phyloP scores from a whole-genome alignment of 2,329 filamentous ascomycete species.

The Tolypocladium guangdongense region DNA sequence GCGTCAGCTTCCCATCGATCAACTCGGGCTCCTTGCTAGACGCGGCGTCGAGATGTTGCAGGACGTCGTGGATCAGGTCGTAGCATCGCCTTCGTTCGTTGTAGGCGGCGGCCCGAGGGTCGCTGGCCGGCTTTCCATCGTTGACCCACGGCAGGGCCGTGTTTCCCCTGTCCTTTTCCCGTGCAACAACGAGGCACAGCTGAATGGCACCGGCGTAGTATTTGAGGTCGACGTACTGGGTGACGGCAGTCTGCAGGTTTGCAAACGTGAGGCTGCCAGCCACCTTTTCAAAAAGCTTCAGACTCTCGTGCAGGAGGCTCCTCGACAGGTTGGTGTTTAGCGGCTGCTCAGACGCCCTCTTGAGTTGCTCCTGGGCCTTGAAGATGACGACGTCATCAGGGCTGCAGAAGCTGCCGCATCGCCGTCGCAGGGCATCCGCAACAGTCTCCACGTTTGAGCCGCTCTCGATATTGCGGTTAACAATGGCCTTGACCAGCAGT shows the following conservation, averaged over 20 bases:
- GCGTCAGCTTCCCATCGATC: slow-evolving; percentile 66
- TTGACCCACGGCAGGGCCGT: slow-evolving; percentile 76
- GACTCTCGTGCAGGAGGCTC: slow-evolving; percentile 74
- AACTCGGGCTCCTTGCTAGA: slow-evolving; percentile 58
- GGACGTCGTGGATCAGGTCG: slow-evolving; percentile 72
- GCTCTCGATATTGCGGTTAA: slow-evolving; percentile 93
- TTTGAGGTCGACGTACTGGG: slow-evolving; percentile 68
- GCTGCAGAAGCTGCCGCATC: slow-evolving; percentile 95
- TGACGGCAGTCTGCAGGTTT: slow-evolving; percentile 67
- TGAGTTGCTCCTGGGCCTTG: slow-evolving; percentile 92
- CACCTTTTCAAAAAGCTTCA: slow-evolving; percentile 81
- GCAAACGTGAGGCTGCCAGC: slow-evolving; percentile 70
- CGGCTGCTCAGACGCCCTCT: slow-evolving; percentile 72
- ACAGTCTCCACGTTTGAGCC: slow-evolving; percentile 97
- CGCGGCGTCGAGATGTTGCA: slow-evolving; percentile 64
- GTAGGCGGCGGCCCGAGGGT: slow-evolving; percentile 58
- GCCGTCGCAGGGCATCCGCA: slow-evolving; percentile 80
- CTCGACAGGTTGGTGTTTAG: slow-evolving; percentile 66
- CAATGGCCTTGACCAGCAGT: slow-evolving; percentile 90
- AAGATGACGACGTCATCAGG: slow-evolving; percentile 96
- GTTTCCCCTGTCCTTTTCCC: slow-evolving; percentile 79
- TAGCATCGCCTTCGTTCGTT: slow-evolving; percentile 70
- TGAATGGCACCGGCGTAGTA: slow-evolving; percentile 94
- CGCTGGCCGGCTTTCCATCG: slow-evolving; percentile 63
- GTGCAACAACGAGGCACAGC: slow-evolving; percentile 72